These are phyloP conservation scores for Elsinoe perseae DNA, from an alignment of 2,329 filamentous ascomycete genomes.

Conservation along the genomic window DNA sequence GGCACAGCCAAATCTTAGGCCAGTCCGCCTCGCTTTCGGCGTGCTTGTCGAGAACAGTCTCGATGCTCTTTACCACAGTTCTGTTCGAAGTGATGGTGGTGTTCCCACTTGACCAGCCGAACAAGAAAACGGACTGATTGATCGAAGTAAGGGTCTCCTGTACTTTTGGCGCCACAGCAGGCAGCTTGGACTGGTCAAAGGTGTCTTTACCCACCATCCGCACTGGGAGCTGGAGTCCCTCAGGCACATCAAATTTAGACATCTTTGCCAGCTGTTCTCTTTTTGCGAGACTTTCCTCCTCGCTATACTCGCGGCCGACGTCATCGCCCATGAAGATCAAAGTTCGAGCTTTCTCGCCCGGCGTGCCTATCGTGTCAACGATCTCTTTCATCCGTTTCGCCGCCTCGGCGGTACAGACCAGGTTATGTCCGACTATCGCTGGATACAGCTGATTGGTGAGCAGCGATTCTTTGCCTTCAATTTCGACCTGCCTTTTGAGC, in stretches of 20 bases:
- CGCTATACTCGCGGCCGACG: constrained; percentile 28
- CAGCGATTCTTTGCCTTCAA: constrained; percentile 55
- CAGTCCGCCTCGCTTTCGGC: constrained; percentile 43
- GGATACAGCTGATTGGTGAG: constrained; percentile 56
- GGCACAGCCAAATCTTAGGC: constrained; percentile 57
- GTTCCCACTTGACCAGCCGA: constrained; percentile 56
- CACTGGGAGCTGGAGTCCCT: constrained; percentile 55
- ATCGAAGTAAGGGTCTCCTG: constrained; percentile 48
- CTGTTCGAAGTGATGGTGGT: constrained; percentile 67
- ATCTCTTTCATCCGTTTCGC: constrained; percentile 60
- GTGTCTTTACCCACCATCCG: constrained; percentile 42
- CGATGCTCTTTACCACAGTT: constrained; percentile 58
- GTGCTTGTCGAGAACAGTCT: constrained; percentile 49
- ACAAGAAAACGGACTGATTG: constrained; percentile 64
- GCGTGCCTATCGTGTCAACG: constrained; percentile 55
- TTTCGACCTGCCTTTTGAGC: constrained; percentile 56
- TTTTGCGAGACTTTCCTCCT: constrained; percentile 8
- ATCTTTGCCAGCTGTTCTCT: constrained; percentile 33
- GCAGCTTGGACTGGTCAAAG: constrained; percentile 36
- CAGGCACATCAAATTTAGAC: constrained; percentile 49
- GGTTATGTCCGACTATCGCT: constrained; percentile 45
- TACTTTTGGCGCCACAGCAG: constrained; percentile 38
- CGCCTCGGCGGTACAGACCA: constrained; percentile 61
- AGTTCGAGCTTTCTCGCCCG: constrained; percentile 53
- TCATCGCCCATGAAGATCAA: constrained; percentile 46